Evolutionary conservation across 1,284 basidiomycete genomes (phyloP), one percentile per base, ranked within the genome.

Genomic region (Malassezia slooffiae): DNA sequence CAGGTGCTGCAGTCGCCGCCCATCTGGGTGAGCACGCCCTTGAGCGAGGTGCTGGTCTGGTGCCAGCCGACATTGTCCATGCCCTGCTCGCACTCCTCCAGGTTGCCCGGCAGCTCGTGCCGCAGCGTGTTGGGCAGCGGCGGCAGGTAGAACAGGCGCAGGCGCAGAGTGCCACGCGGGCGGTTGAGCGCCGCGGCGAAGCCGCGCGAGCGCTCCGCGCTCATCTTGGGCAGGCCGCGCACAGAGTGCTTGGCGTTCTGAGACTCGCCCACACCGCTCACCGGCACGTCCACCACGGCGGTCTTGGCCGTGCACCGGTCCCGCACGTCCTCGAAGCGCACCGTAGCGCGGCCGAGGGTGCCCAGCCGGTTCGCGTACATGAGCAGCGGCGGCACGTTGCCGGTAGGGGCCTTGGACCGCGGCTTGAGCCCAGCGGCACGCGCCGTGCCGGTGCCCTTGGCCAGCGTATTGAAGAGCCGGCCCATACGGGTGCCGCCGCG

Each of bases 1-100:
- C 89, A 93, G 10, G 85, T 91, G 55, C 13, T 41, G 66, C 89
- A 93, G 70, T 93, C 91, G n/a, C 89, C 91, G 4, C 91, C 91
- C 50, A 78, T 79, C 73, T 97, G 91, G 11, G 91, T 97, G 59
- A 97, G 71, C 0, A 80, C 81, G n/a, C 90, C 88, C 70, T 90
- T 82, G 38, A 57, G 53, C 51, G 62, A 55, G 67, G 90, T 88
- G 35, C 83, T 83, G 46, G 82, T 77, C 71, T 88, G 85, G 67
- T 91, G 87, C 88, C 88, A 93, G 31, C 80, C 79, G 46, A 87
- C 80, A 60, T 88, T 80, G 46, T 85, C 74, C 60, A 97, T 74
- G 0, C 90, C 89, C n/a, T 83, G 77, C 58, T 83, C 77, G 59
- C 86, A 89, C 64, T 95, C 91, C 47, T 91, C 88, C 62, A 96